These are phyloP conservation scores for Paramyrothecium roridum DNA, from an alignment of 2,329 filamentous ascomycete genomes.

Conservation along the genomic window DNA sequence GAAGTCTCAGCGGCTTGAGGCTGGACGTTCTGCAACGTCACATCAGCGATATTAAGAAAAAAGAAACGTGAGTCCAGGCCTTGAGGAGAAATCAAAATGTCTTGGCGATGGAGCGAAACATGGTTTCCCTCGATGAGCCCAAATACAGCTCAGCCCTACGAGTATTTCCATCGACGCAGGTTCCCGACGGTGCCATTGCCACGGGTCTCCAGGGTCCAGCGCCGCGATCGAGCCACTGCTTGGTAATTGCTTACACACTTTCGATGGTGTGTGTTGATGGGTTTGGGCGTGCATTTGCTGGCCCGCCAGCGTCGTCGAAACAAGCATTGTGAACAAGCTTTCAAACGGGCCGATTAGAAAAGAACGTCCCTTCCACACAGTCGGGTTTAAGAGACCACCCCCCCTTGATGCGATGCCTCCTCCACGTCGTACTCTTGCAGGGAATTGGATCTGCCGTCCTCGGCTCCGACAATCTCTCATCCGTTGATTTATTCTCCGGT, in stretches of 20 bases:
- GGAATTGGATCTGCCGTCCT: not conserved
- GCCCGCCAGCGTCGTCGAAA: not conserved
- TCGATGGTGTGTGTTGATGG: not conserved
- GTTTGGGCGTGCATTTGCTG: not conserved
- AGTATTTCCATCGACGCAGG: not conserved
- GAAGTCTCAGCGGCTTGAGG: not conserved
- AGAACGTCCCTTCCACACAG: not conserved
- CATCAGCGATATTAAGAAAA: not conserved
- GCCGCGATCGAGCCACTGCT: not conserved
- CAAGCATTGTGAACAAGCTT: not conserved
- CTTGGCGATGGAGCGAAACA: too few species aligned
- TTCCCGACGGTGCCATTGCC: not conserved
- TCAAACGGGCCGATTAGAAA: not conserved
- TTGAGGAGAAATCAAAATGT: too few species aligned
- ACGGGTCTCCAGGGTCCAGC: not conserved
- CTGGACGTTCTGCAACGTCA: not conserved
- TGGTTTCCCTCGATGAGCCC: not conserved
- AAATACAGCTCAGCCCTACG: not conserved
- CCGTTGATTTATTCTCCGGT: not conserved
- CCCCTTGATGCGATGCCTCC: not conserved
- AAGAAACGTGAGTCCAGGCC: too few species aligned
- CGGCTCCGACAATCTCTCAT: not conserved
- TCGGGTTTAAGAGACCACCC: not conserved
- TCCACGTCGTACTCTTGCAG: not conserved
- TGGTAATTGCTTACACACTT: not conserved